A percentile compares a stretch with the other conserved stretches of the same genome.
Conservation (phyloP, 495 filamentous ascomycete species). For the Aspergillus coremiiformis region DNA sequence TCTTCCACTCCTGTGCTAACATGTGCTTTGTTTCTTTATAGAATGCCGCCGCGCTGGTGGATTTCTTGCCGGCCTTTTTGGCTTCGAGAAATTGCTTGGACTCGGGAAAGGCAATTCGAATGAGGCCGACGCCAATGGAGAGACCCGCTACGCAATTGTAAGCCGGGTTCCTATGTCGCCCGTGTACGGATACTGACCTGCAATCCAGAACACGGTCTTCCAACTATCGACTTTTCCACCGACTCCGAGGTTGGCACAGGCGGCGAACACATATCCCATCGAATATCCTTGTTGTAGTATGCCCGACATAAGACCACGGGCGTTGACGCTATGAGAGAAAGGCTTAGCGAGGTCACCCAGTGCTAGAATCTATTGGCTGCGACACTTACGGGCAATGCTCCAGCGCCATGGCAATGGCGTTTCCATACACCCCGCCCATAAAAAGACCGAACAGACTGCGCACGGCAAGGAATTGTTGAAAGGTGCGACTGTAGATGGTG, state of each 20-base stretch:
- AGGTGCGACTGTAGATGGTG: conserved; percentile 62
- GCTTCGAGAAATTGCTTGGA: conserved; percentile 63
- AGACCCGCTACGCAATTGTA: conserved; percentile 38
- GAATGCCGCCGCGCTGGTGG: conserved; percentile 45
- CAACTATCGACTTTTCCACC: conserved; percentile 48
- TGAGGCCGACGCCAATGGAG: conserved; percentile 54
- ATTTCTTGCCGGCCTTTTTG: conserved; percentile 43
- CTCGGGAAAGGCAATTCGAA: conserved; percentile 62
- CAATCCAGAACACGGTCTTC: conserved; percentile 60
- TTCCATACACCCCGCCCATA: conserved; percentile 78
- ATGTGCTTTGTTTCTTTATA: conserved; percentile 56
- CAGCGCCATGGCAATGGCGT: conserved; percentile 73
- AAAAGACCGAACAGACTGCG: conserved; percentile 67
- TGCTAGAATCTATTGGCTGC: too few species aligned
- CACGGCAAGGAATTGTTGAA: conserved; percentile 62
- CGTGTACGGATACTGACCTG: conserved; percentile 17
- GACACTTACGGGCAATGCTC: conserved; percentile 58
- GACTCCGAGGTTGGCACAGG: conserved; percentile 60
- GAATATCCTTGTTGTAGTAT: conserved; percentile 74
- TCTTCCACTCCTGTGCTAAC: conserved; percentile 60
- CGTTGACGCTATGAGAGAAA: conserved; percentile 32
- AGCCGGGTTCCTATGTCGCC: background rate
- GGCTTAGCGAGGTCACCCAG: background rate
- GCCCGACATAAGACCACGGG: conserved; percentile 68
- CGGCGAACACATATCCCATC: conserved; percentile 66